Percentiles rank a stretch among this genome's conserved stretches.
phyloP scores from a whole-genome alignment of 257 asterid species.

The Solanum chiquidenum region DNA sequence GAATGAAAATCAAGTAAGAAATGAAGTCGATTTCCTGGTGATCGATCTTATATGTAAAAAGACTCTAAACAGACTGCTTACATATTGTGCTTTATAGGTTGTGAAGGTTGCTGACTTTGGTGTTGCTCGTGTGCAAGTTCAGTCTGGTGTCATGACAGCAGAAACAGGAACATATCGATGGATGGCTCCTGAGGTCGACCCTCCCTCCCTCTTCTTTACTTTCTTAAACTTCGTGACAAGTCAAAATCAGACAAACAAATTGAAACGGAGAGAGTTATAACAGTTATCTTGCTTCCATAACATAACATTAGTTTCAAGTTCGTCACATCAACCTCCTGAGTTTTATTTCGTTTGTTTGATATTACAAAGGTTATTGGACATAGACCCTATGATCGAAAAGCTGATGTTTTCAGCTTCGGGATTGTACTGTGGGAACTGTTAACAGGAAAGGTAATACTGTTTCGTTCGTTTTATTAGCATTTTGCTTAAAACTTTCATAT shows the following conservation, averaged over 20 bases:
- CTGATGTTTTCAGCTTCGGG: conserved; percentile 79
- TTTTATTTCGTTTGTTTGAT: background rate
- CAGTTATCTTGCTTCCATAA: background rate
- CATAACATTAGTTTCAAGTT: background rate
- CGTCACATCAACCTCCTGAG: background rate
- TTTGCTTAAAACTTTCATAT: background rate
- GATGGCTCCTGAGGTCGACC: conserved; percentile 94
- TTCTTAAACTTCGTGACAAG: background rate
- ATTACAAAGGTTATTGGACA: conserved; percentile 67
- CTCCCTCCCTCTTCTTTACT: background rate
- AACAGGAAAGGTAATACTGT: conserved; percentile 53
- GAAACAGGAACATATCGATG: conserved; percentile 95
- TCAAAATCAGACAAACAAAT: background rate
- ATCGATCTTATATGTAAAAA: background rate
- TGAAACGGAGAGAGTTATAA: background rate
- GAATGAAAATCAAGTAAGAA: conserved; percentile 70
- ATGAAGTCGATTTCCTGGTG: background rate
- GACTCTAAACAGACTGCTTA: background rate
- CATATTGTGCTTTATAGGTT: conserved; percentile 29
- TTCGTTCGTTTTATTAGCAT: background rate
- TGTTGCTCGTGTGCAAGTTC: conserved; percentile 63
- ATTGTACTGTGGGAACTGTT: conserved; percentile 75
- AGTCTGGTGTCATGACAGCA: conserved; percentile 91
- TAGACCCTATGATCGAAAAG: conserved; percentile 69
- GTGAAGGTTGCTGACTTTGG: conserved; percentile 93